Evolutionary conservation across 495 filamentous ascomycete species (phyloP), one percentile per base, ranked within the genome.

Genomic region (Lasiosphaeria miniovina): DNA sequence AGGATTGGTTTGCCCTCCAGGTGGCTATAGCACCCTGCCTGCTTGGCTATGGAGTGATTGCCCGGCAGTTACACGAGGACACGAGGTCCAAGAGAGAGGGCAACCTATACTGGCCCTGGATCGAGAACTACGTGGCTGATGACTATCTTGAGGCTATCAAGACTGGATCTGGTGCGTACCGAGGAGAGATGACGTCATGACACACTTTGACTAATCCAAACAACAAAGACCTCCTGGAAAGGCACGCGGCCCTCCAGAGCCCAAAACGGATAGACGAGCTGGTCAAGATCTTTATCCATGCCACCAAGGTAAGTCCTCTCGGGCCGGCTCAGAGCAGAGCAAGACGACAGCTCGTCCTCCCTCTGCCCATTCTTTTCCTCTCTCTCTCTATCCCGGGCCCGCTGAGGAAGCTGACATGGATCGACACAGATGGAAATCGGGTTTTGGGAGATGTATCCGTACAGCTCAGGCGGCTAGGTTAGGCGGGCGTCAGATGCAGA

Each of bases 71-170:
- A 1, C 76, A 86, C 62, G 72, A 75, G 10, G 81, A 87, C 56
- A 69, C 78, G 12, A 68, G 75, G 15, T 82, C 84, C 3, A 82
- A 84, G 54, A 70, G 72, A 50, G 79, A 87, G 49, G 86, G 82
- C 2, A 96, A 95, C 69, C 75, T 74, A n/a, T 97, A 93, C 75
- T 93, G 87, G 86, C 82, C 87, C 53, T 97, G 93, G 93, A 89
- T 97, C 50, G 74, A 90, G 69, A 93, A 88, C 61, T 96, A 96
- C 72, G 83, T 88, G 11, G 86, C 84, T 5, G 85, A 89, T 14
- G 89, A 94, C 68, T 96, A 93, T 63, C 70, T 75, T 4, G 77
- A 86, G 50, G 88, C 90, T 8, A 86, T 93, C 41, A 76, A 73
- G 58, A 75, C 82, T 3, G 89, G 89, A 48, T 84, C 80, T 53